A percentile compares a stretch with the other conserved stretches of the same genome.
phyloP scores from a whole-genome alignment of 2,329 filamentous ascomycete species.

The Mycosphaerella arachidis region DNA sequence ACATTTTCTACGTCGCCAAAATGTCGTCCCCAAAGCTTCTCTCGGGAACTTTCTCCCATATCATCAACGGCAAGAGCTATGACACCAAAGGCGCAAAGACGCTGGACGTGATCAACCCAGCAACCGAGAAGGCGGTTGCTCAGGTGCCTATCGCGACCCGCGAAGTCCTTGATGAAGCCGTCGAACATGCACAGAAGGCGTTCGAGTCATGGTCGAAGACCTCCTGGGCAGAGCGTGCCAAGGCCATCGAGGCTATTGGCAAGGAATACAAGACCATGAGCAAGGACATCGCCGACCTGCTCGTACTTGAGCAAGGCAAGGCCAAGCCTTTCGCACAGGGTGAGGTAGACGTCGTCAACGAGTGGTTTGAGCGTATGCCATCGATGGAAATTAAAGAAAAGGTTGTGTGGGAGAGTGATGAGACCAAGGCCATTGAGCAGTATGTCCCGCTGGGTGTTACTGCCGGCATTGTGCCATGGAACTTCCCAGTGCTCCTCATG shows the following conservation, averaged over 20 bases:
- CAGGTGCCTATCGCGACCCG: slow-evolving; percentile 35
- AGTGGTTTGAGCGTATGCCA: slow-evolving; percentile 20
- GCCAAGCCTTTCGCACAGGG: slow-evolving; percentile 15
- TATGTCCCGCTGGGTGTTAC: slow-evolving; percentile 19
- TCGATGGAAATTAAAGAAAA: slow-evolving; percentile 18
- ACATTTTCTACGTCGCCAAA: background rate
- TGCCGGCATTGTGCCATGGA: slow-evolving; percentile 15
- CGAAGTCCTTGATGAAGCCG: slow-evolving; percentile 36
- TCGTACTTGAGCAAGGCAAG: slow-evolving; percentile 21
- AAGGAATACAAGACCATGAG: slow-evolving; percentile 16
- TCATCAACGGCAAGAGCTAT: slow-evolving; percentile 35
- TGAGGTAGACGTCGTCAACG: slow-evolving; percentile 17
- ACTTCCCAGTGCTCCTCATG: slow-evolving; percentile 35
- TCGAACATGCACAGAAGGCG: slow-evolving; percentile 30
- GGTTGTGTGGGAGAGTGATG: slow-evolving; percentile 17
- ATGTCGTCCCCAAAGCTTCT: slow-evolving; percentile 18
- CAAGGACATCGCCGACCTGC: slow-evolving; percentile 14
- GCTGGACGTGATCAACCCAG: slow-evolving; percentile 34
- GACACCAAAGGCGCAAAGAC: slow-evolving; percentile 24
- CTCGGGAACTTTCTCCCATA: slow-evolving; percentile 31
- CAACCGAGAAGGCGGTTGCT: slow-evolving; percentile 33
- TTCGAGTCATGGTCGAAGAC: slow-evolving; percentile 34
- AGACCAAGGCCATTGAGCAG: slow-evolving; percentile 17
- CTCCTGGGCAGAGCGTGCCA: slow-evolving; percentile 32
- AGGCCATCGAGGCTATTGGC: slow-evolving; percentile 14